These are phyloP conservation scores for Smallanthus sonchifolius DNA, from an alignment of 129 eudicot species.

Conservation along the genomic window DNA sequence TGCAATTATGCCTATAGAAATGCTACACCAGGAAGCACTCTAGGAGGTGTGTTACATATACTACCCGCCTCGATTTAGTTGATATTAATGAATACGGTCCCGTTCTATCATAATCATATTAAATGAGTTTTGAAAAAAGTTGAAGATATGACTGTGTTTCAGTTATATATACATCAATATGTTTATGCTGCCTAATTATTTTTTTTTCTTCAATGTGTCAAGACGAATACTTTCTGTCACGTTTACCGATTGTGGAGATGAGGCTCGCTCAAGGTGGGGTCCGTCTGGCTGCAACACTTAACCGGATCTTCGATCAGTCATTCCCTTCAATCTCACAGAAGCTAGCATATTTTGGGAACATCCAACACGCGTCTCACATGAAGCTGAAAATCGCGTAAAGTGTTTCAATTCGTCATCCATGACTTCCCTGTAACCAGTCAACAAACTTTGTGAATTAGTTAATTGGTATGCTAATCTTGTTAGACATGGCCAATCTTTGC, in stretches of 20 bases:
- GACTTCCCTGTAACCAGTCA: slow-evolving; percentile 18
- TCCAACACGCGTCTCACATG: slow-evolving; percentile 6
- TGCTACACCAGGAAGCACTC: slow-evolving; percentile 95
- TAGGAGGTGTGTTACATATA: slow-evolving; percentile 49
- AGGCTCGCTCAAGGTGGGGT: slow-evolving; percentile 92
- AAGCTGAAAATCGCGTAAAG: slow-evolving; percentile 12
- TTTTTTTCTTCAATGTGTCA: slow-evolving; percentile 1
- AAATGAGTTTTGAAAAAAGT: background rate
- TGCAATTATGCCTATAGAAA: slow-evolving; percentile 95
- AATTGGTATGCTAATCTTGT: slow-evolving; percentile 15
- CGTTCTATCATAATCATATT: background rate
- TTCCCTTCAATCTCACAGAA: slow-evolving; percentile 31
- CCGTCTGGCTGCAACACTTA: slow-evolving; percentile 89
- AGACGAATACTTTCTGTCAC: slow-evolving; percentile 95
- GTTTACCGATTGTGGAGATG: slow-evolving; percentile 82
- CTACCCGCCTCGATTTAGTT: background rate
- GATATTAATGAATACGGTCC: background rate
- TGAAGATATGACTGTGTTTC: background rate
- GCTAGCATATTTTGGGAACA: slow-evolving; percentile 29
- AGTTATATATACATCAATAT: background rate
- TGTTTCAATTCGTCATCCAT: slow-evolving; percentile 3
- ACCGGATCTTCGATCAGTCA: slow-evolving; percentile 61
- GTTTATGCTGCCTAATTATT: slow-evolving; percentile 4
- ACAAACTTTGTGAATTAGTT: background rate
- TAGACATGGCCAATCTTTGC: background rate